phyloP scores from a whole-genome alignment of 2,329 filamentous ascomycete species.

The Rutstroemia sydowiana region DNA sequence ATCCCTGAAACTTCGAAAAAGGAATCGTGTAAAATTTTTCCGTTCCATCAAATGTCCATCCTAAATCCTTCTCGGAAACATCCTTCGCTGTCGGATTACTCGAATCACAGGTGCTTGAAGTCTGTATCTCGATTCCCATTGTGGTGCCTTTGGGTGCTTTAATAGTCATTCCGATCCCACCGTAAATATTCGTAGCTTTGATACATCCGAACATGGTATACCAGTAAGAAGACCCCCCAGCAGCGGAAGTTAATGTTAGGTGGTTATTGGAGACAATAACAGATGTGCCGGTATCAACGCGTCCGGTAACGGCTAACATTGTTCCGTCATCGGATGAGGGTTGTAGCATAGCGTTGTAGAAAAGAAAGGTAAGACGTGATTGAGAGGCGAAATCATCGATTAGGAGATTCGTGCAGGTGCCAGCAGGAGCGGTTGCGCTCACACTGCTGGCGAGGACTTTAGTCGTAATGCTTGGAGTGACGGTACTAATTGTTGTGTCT shows the following conservation, averaged over 20 bases:
- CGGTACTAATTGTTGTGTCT: too few species aligned
- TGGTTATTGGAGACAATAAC: conserved; percentile 45
- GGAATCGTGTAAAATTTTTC: conserved; percentile 53
- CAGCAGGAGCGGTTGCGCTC: conserved; percentile 9
- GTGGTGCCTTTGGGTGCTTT: conserved; percentile 44
- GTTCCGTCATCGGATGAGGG: conserved; percentile 50
- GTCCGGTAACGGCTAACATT: conserved; percentile 33
- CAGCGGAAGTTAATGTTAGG: conserved; percentile 43
- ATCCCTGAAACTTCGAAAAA: conserved; percentile 42
- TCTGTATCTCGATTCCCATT: conserved; percentile 44
- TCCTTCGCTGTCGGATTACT: conserved; percentile 28
- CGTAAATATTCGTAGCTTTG: conserved; percentile 42
- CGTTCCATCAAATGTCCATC: conserved; percentile 53
- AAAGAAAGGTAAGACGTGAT: conserved; percentile 52
- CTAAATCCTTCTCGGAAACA: conserved; percentile 39
- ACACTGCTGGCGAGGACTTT: too few species aligned
- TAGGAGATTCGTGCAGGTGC: conserved; percentile 36
- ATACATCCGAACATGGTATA: conserved; percentile 50
- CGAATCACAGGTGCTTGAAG: conserved; percentile 34
- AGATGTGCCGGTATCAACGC: conserved; percentile 32
- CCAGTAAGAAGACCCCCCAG: conserved; percentile 44
- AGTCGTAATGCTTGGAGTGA: background rate
- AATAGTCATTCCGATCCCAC: conserved; percentile 49
- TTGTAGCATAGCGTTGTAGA: conserved; percentile 50
- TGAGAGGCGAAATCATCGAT: conserved; percentile 57